Percentiles rank a stretch among this genome's conserved stretches.
Evolutionary conservation across 192 early-diverging fungal genomes (phyloP).

Genomic region (Coemansia sp.): DNA sequence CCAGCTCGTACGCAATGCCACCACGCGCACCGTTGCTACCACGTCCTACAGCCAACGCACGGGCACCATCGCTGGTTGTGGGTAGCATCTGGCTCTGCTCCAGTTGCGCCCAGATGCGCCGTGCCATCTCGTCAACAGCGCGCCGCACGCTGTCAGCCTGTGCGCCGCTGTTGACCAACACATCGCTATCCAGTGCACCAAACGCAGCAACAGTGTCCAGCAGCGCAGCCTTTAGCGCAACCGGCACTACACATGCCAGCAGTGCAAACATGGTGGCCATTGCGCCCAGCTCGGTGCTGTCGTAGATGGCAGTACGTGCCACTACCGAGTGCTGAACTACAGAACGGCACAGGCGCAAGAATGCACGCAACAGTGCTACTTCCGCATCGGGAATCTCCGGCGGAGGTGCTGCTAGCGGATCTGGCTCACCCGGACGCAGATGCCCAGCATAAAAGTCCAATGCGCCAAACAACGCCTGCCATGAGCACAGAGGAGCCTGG

Average conservation of each 20-base stretch:
- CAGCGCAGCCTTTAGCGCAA: constrained; percentile 79
- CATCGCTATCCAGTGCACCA: constrained; percentile 47
- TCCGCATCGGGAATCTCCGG: constrained; percentile 72
- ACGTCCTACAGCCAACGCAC: constrained; percentile 25
- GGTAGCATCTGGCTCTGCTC: constrained; percentile 71
- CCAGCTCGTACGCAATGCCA: constrained; percentile 75
- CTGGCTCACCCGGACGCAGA: constrained; percentile 48
- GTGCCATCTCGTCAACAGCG: constrained; percentile 59
- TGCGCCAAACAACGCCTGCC: constrained; percentile 75
- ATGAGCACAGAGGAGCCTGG: constrained; percentile 66
- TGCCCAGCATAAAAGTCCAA: constrained; percentile 65
- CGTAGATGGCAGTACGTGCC: constrained; percentile 68
- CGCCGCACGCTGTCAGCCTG: constrained; percentile 26
- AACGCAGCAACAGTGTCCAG: constrained; percentile 82
- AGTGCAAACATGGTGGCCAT: constrained; percentile 75
- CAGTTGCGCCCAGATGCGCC: constrained; percentile 75
- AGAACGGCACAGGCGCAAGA: constrained; percentile 73
- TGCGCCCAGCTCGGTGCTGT: constrained; percentile 67
- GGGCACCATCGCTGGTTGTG: constrained; percentile 37
- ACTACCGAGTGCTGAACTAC: constrained; percentile 76
- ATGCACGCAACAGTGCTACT: constrained; percentile 66
- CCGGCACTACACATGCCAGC: constrained; percentile 73
- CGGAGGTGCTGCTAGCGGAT: constrained; percentile 17
- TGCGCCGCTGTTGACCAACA: constrained; percentile 37
- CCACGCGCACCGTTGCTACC: constrained; percentile 30